Evolutionary conservation across 495 filamentous ascomycete genomes (phyloP), one percentile per base, ranked within the genome.

Genomic region (Lophiotrema nucula): DNA sequence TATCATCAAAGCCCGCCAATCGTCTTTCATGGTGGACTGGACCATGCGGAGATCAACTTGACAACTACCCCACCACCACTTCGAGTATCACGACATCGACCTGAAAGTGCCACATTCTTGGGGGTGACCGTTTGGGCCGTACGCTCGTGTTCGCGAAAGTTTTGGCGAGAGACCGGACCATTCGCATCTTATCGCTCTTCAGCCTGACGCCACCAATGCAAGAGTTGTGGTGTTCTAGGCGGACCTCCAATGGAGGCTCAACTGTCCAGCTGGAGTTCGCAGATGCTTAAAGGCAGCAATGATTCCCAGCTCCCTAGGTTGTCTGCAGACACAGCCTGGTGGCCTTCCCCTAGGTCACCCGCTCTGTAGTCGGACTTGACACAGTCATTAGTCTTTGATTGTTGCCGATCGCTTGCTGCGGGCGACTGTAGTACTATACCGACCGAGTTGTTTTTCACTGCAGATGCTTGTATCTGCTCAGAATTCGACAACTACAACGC

Each of bases 131-230:
- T 48, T 41, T 16, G 31, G 43, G 19, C 21, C 21, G 19, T 23
- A 38, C n/a, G 19, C 19, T 49, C 53, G 53, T 57, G 44, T 57
- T 57, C 28, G 45, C 28, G 28, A 35, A 16, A 18, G 18, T 18
- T 35, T 57, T 47, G 43, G 53, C 53, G 53, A 57, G 43, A 38
- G 13, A 25, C 27, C 31, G 25, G 53, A 8, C 53, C 43, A 57
- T 48, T 49, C 53, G 45, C 23, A 48, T 43, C 23, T 23, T 45
- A 6, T 39, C 44, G 25, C 13, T 33, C 35, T 33, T 46, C 52
- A 55, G 52, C 52, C 44, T 18, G 15, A 21, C 43, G 53, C 53
- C 53, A 57, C 53, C 53, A 57, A 57, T 48, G 53, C 18, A 47
- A 18, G 24, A 10, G 11, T 8, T 6, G 21, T 15, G 23, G 10